Conservation (phyloP, 768 basidiomycete species). For the Vishniacozyma victoriae region DNA sequence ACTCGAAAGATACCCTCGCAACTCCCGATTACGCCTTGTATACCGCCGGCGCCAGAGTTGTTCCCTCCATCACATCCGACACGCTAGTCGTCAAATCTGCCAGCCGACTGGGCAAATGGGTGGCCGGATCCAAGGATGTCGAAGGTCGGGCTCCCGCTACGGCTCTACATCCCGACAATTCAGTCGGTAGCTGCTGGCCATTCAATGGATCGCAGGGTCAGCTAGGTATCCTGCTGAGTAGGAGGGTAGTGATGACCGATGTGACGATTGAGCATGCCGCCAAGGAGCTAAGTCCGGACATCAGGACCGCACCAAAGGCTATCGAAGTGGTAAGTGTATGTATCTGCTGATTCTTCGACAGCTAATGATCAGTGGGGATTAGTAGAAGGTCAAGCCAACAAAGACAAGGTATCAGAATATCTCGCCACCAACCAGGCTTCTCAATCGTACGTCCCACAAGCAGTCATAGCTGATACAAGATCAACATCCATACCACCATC, state of each 20-base stretch:
- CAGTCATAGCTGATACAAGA: too few species aligned
- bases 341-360: not conserved
- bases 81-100: slow-evolving; percentile 59
- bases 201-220: slow-evolving; percentile 73
- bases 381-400: not conserved
- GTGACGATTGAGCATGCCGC: slow-evolving; percentile 86
- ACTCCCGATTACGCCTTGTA: slow-evolving; percentile 79
- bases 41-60: slow-evolving; percentile 71
- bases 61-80: slow-evolving; percentile 76
- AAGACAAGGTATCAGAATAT: not conserved
- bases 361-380: not conserved
- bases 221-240: slow-evolving; percentile 71
- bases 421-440: too few species aligned
- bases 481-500: too few species aligned
- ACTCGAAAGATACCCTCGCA: slow-evolving; percentile 72
- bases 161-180: slow-evolving; percentile 77
- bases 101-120: slow-evolving; percentile 53
- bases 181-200: slow-evolving; percentile 89
- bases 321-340: slow-evolving; percentile 64
- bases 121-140: slow-evolving; percentile 46
- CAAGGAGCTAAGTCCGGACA: slow-evolving; percentile 71
- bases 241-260: slow-evolving; percentile 56
- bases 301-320: slow-evolving; percentile 70
- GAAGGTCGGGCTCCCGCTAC: slow-evolving; percentile 76
- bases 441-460: too few species aligned